Conservation (phyloP, 352 stramenopile genomes). For the Pythium dissimile region DNA sequence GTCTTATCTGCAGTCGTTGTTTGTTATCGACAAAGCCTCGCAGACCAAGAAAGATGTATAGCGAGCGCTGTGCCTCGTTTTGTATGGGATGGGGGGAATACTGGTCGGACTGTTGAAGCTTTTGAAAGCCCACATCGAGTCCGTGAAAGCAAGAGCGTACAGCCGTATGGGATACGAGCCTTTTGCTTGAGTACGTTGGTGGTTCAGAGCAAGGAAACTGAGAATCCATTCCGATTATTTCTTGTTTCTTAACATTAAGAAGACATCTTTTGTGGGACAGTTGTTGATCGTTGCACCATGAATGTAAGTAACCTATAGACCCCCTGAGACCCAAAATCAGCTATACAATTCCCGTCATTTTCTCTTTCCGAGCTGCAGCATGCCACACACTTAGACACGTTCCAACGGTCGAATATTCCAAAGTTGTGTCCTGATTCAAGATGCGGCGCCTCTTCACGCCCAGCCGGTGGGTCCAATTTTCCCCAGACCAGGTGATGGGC, state of each 20-base stretch:
- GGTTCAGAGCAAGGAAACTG: no score
- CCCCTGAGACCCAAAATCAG: no score
- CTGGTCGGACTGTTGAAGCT: background rate
- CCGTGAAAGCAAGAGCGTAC: background rate
- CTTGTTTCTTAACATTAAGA: no score
- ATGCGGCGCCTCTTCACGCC: conserved; percentile 20
- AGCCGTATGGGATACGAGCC: background rate
- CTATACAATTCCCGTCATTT: background rate
- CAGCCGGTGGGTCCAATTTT: conserved; percentile 2
- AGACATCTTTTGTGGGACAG: no score
- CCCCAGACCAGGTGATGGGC: background rate
- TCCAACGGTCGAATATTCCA: no score
- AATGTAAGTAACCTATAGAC: no score
- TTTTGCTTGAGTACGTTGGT: background rate
- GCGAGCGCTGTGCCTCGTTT: background rate
- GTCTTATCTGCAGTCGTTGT: no score
- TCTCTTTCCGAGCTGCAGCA: no score
- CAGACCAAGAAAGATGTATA: background rate
- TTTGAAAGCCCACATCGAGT: background rate
- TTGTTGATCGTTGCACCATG: no score
- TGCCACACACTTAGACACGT: no score
- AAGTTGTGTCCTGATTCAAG: conserved; percentile 22
- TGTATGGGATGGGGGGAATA: background rate
- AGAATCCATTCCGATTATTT: no score
- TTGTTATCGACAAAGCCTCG: no score